These are phyloP conservation scores for Gnetum montanum DNA, from an alignment of 75 land plant species.

Conservation along the genomic window DNA sequence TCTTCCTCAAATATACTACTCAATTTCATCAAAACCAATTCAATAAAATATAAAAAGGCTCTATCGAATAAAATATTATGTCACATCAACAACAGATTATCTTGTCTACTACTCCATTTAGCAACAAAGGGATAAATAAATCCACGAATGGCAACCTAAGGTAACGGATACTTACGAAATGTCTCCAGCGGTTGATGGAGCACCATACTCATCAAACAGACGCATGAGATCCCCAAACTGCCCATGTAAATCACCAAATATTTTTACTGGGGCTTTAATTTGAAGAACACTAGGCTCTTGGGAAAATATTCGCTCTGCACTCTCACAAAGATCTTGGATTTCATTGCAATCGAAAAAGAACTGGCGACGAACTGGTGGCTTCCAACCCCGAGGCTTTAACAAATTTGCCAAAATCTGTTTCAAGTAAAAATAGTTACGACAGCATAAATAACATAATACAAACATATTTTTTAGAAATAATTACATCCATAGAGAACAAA, in stretches of 20 bases:
- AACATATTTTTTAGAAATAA: too few relatives aligned
- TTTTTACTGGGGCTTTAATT: slow-evolving; percentile 92
- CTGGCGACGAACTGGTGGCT: slow-evolving; percentile 92
- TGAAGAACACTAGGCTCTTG: slow-evolving; percentile 91
- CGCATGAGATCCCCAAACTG: slow-evolving; percentile 99
- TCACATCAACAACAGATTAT: too few relatives aligned
- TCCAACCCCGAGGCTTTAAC: slow-evolving; percentile 98
- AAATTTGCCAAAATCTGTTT: slow-evolving; percentile 79
- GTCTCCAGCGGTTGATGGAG: slow-evolving; percentile 99
- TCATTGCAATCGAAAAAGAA: slow-evolving; percentile 97
- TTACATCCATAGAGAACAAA: too few relatives aligned
- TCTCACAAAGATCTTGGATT: slow-evolving; percentile 91
- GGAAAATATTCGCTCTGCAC: slow-evolving; percentile 78
- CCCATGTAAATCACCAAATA: slow-evolving; percentile 98
- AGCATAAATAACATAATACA: too few relatives aligned
- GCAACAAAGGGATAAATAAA: too few relatives aligned
- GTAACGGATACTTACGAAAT: slow-evolving; percentile 81
- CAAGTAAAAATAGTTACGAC: too few relatives aligned
- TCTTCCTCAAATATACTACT: too few relatives aligned
- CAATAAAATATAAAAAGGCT: too few relatives aligned
- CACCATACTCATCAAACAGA: slow-evolving; percentile 97
- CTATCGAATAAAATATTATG: too few relatives aligned
- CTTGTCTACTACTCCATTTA: too few relatives aligned
- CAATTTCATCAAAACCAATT: too few relatives aligned
- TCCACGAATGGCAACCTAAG: too few relatives aligned